Base-by-base conservation (phyloP, 2,329 filamentous ascomycete genomes). In the Leptographium wingfieldii region DNA sequence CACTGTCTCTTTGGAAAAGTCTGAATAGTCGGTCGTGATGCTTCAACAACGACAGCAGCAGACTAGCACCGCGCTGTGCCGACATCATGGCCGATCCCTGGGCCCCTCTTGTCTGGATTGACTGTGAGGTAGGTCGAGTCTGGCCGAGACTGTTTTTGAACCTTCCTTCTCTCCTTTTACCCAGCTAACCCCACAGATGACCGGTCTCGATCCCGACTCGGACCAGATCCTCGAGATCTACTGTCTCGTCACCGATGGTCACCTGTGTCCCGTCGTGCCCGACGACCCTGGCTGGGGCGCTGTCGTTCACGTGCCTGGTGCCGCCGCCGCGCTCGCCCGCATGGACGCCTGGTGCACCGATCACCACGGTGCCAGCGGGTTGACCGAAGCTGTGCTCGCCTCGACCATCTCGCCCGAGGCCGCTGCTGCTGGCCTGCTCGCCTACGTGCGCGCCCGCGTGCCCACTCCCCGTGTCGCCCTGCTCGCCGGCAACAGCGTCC, bases 221-320 rank as follows among this genome's bases (percentile, higher is more conserved):
- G 92, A 97, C 69, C 85, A 86, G 60, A 94, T 97, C 68, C 84
- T 97, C 69, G 91, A 95, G 68, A 87, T 97, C 60, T 92, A 87
- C 72, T 96, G 92, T 75, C 87, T 95, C 73, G 82, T 99, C 70
- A 99, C 94, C 9, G 88, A 92, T 66, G 81, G 84, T 58, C 77
- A 90, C 63, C 81, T 99, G 25, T 53, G 56, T 14, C 62, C 53
- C 3, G 56, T 61, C 60, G 72, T 95, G 40, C 73, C 95, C 31
- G 90, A 96, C 62, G 76, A 84, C 29, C 71, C 79, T 38, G 92
- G 92, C 65, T 96, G 88, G 78, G 89, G 95, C 68, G 82, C 81
- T 33, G 78, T 92, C 54, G 81, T 99, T 61, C 86, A 92, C 70
- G 88, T 89, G 67, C 77, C 84, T 0, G 77, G 84, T 67, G 77